Evolutionary conservation across 768 basidiomycete genomes (phyloP).

Genomic region (Goffeauzyma gilvescens): DNA sequence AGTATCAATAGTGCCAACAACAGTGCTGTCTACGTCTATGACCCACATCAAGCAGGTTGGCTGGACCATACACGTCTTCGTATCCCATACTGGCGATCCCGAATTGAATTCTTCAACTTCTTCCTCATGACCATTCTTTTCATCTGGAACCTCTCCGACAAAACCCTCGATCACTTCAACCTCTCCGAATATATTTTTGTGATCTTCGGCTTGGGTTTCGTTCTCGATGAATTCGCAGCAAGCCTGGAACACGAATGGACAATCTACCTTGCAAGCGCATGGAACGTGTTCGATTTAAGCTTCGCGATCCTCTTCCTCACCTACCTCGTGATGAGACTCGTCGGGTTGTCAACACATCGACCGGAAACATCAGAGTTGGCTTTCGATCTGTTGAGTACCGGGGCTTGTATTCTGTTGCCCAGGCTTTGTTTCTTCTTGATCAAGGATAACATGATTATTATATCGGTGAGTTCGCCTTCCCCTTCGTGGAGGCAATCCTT

Average conservation of each 20-base stretch:
- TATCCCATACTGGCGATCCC: conserved; percentile 46
- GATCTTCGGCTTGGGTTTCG: conserved; percentile 55
- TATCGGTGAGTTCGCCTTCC: conserved; percentile 24
- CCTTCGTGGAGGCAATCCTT: too few species aligned
- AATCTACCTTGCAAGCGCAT: conserved; percentile 41
- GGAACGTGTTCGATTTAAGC: conserved; percentile 65
- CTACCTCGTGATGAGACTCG: conserved; percentile 24
- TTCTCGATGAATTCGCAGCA: conserved; percentile 71
- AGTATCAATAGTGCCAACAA: conserved; percentile 1
- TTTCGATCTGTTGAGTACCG: conserved; percentile 30
- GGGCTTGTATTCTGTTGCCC: conserved; percentile 31
- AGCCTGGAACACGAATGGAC: conserved; percentile 73
- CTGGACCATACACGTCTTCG: conserved; percentile 72
- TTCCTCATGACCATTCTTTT: conserved; percentile 49
- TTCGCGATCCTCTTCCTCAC: conserved; percentile 35
- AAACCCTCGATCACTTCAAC: conserved; percentile 39
- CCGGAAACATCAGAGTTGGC: conserved; percentile 23
- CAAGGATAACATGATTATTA: conserved; percentile 29
- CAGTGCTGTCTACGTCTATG: conserved; percentile 27
- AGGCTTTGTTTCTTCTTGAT: conserved; percentile 30
- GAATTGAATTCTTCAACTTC: conserved; percentile 55
- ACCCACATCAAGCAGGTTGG: conserved; percentile 30
- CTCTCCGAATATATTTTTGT: conserved; percentile 56
- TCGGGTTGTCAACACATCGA: conserved; percentile 28
- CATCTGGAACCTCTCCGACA: conserved; percentile 52